Evolutionary conservation across 192 early-diverging fungal species (phyloP).

Genomic region (Backusella parvicylindrica): DNA sequence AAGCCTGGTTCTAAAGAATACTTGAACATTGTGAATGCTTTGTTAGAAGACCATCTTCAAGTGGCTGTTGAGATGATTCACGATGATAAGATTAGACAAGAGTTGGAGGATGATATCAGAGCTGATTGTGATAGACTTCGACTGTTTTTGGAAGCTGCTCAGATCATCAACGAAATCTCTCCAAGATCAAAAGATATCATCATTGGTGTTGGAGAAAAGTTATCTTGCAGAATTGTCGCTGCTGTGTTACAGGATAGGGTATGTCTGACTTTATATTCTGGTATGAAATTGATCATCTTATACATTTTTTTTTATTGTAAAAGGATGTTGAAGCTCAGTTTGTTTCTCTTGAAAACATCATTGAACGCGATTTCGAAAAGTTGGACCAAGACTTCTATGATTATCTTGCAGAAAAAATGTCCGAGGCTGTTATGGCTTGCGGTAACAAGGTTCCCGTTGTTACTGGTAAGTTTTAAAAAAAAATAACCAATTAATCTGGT

Average conservation of each 20-base stretch:
- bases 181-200: slow-evolving; percentile 95
- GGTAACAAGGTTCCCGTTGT: slow-evolving; percentile 81
- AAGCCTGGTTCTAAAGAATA: slow-evolving; percentile 66
- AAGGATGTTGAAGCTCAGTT: slow-evolving; percentile 77
- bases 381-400: slow-evolving; percentile 95
- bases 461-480: slow-evolving; percentile 55
- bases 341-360: slow-evolving; percentile 84
- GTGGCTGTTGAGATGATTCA: slow-evolving; percentile 58
- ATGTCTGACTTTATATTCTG: slow-evolving; percentile 17
- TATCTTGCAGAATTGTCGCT: slow-evolving; percentile 88
- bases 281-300: slow-evolving; percentile 16
- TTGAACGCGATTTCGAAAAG: slow-evolving; percentile 78
- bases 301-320: neutral
- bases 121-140: slow-evolving; percentile 77
- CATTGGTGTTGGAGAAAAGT: slow-evolving; percentile 90
- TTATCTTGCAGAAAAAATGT: slow-evolving; percentile 73
- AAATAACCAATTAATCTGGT: neutral
- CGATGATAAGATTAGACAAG: slow-evolving; percentile 44
- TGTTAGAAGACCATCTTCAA: slow-evolving; percentile 78
- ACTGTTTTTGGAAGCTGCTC: slow-evolving; percentile 86
- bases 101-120: slow-evolving; percentile 60
- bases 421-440: slow-evolving; percentile 52
- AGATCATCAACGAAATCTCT: slow-evolving; percentile 93
- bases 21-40: slow-evolving; percentile 76
- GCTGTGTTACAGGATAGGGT: slow-evolving; percentile 69